Base-by-base conservation (phyloP, 2,329 filamentous ascomycete species). In the Aspergillus flavus region DNA sequence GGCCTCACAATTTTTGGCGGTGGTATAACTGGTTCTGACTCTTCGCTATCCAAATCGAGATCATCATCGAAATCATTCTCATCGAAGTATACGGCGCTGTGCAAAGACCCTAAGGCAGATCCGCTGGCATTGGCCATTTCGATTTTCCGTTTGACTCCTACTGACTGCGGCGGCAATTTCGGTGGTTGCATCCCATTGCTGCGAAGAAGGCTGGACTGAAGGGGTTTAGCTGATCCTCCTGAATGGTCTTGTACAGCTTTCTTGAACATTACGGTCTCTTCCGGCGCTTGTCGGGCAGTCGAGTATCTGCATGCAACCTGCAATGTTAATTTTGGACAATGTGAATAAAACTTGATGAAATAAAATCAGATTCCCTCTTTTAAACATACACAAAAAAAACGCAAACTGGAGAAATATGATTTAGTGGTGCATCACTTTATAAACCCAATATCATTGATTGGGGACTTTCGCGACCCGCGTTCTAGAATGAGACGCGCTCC, bases 41-140 rank as follows among this genome's bases (percentile, higher is more conserved):
- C 72, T 61, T 74, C 73, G 19, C 75, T 69, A 65, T 92, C 91
- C 28, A 96, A 82, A 61, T 93, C 86, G 23, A 89, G 85, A 69
- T 97, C 93, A 73, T 94, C 91, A 71, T 93, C 92, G 68, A 96
- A 95, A 73, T 97, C 94, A 69, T 94, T 89, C 66, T 93, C 91
- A 64, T 88, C 86, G 66, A 93, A 91, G 64, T 85, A 86, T 11
- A 91, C 85, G 4, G 76, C 77, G 56, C 75, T 78, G 67, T 83
- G 82, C 21, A 84, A 74, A 16, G 78, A 79, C 1, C 76, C 76
- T 60, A 84, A 66, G 6, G 72, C 68, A 6, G 76, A 77, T 50
- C 71, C 69, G 21, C 70, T 69, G 12, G 68, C 61, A 59, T 67
- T 69, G 52, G 70, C 63, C 68, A 75, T 72, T 39, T 80, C 78